phyloP scores from a whole-genome alignment of 768 basidiomycete species.

The Lepiota brunneoincarnata region DNA sequence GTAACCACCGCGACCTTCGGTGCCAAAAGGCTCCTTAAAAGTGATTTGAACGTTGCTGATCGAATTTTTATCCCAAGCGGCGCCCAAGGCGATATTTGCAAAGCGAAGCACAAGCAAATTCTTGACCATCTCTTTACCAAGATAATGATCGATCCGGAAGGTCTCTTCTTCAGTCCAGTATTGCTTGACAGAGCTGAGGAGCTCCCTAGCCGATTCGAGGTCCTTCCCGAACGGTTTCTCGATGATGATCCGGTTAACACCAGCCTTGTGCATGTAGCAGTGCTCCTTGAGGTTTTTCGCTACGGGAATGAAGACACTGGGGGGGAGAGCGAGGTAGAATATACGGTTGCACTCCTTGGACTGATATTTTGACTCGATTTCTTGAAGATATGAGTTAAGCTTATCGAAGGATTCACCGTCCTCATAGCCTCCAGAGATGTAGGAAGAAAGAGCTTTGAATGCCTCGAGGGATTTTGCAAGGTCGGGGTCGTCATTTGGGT shows the following conservation, averaged over 20 bases:
- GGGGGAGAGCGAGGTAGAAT: conserved; percentile 97
- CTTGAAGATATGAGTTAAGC: conserved; percentile 73
- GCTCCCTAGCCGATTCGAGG: conserved; percentile 74
- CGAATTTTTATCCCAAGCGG: conserved; percentile 93
- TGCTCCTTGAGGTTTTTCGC: conserved; percentile 78
- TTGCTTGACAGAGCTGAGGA: conserved; percentile 76
- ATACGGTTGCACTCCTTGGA: conserved; percentile 72
- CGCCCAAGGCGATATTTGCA: conserved; percentile 86
- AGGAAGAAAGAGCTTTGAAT: conserved; percentile 80
- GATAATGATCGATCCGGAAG: conserved; percentile 98
- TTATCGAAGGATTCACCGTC: conserved; percentile 74
- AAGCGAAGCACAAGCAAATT: conserved; percentile 95
- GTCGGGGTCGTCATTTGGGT: conserved; percentile 57
- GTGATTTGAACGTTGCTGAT: conserved; percentile 98
- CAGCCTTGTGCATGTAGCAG: conserved; percentile 67
- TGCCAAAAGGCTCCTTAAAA: conserved; percentile 99
- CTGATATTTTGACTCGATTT: conserved; percentile 71
- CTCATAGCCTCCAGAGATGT: conserved; percentile 89
- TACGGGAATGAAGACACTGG: conserved; percentile 93
- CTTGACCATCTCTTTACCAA: conserved; percentile 99
- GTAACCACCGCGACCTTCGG: conserved; percentile 99
- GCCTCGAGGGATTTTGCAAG: conserved; percentile 64
- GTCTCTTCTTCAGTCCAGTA: conserved; percentile 97
- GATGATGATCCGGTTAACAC: conserved; percentile 89
- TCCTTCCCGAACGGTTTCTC: conserved; percentile 99